phyloP scores from a whole-genome alignment of 2,329 filamentous ascomycete genomes.

The Davidsoniella neocaledoniae region DNA sequence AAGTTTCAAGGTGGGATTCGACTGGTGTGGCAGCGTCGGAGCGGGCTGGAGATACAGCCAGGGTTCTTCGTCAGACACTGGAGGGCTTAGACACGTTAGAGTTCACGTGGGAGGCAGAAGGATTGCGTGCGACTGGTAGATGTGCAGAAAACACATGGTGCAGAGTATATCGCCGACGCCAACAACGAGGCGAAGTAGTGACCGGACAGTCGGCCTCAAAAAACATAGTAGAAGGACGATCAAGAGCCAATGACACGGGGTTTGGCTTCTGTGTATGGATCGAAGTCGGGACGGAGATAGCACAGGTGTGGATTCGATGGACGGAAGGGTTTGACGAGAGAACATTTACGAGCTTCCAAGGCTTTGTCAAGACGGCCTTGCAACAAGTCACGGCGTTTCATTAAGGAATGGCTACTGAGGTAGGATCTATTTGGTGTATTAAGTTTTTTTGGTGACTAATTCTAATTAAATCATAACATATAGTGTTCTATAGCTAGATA shows the following conservation, averaged over 20 bases:
- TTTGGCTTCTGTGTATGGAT: conserved; percentile 13
- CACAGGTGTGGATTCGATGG: conserved; percentile 31
- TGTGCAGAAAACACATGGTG: conserved; percentile 15
- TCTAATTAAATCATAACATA: too few relatives aligned
- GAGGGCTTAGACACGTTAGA: conserved; percentile 36
- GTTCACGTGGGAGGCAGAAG: conserved; percentile 46
- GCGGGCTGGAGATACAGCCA: conserved; percentile 22
- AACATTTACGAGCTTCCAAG: conserved; percentile 76
- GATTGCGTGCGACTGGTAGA: conserved; percentile 23
- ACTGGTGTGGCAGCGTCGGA: conserved; percentile 25
- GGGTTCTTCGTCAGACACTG: conserved; percentile 29
- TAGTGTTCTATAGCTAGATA: too few relatives aligned
- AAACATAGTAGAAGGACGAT: conserved; percentile 8
- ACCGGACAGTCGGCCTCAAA: conserved; percentile 13
- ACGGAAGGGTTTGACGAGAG: conserved; percentile 55
- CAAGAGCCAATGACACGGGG: conserved; percentile 3
- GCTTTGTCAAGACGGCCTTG: conserved; percentile 42
- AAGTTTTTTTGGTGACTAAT: too few relatives aligned
- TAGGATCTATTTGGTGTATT: too few relatives aligned
- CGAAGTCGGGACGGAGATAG: not conserved
- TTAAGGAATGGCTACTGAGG: too few relatives aligned
- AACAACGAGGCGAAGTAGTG: not conserved
- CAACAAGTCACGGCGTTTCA: not conserved
- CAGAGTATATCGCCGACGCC: not conserved
- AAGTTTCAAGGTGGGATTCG: conserved; percentile 22